These are phyloP conservation scores for Cordyceps fumosorosea DNA, from an alignment of 2,329 filamentous ascomycete genomes.

Conservation along the genomic window DNA sequence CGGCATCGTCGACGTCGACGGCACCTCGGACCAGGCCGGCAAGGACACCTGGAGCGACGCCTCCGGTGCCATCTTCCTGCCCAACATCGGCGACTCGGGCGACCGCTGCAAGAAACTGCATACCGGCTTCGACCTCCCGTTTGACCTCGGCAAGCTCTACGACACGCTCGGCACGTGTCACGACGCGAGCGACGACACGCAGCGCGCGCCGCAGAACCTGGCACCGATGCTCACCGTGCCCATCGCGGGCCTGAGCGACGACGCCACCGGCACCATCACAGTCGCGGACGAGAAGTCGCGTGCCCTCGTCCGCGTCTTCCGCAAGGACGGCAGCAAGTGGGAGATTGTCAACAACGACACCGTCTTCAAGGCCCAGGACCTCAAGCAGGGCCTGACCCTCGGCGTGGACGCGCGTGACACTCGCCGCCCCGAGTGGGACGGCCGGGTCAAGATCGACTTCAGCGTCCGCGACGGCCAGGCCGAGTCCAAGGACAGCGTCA, in stretches of 20 bases:
- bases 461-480: slow-evolving; percentile 20
- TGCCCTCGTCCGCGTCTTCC: slow-evolving; percentile 25
- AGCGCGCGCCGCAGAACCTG: slow-evolving; percentile 24
- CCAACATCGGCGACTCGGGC: slow-evolving; percentile 29
- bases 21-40: slow-evolving; percentile 12
- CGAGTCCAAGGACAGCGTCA: slow-evolving; percentile 22
- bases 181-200: slow-evolving; percentile 29
- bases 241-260: slow-evolving; percentile 14
- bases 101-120: slow-evolving; percentile 22
- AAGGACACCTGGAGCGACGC: slow-evolving; percentile 20
- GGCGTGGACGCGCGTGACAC: slow-evolving; percentile 30
- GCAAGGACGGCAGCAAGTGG: slow-evolving; percentile 21
- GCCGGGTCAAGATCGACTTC: slow-evolving; percentile 23
- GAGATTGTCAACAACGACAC: slow-evolving; percentile 20
- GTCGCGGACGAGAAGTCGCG: slow-evolving; percentile 9
- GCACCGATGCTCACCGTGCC: slow-evolving; percentile 29
- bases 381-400: slow-evolving; percentile 26
- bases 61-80: slow-evolving; percentile 28
- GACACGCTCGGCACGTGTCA: slow-evolving; percentile 26
- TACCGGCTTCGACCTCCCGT: slow-evolving; percentile 5
- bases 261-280: slow-evolving; percentile 17
- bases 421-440: slow-evolving; percentile 23
- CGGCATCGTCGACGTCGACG: slow-evolving; percentile 17
- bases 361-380: slow-evolving; percentile 22
- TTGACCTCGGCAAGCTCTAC: slow-evolving; percentile 9